Percentiles rank a stretch among this genome's conserved stretches.
Evolutionary conservation across 495 filamentous ascomycete genomes (phyloP).

Genomic region (Extremus antarcticus): DNA sequence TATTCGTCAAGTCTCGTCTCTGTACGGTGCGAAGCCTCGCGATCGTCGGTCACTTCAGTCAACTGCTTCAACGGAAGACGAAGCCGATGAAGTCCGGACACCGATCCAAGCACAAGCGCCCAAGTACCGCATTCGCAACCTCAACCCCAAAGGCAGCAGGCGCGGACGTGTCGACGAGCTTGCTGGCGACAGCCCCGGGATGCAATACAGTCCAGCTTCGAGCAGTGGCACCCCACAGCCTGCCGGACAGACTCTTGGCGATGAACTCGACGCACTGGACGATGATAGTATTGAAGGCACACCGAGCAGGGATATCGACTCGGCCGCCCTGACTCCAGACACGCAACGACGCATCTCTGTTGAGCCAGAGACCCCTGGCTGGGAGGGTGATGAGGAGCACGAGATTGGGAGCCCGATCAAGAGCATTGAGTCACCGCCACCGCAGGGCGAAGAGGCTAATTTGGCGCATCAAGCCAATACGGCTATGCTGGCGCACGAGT

Average conservation of each 20-base stretch:
- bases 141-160: slow-evolving; percentile 46
- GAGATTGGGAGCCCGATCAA: slow-evolving; percentile 17
- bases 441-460: slow-evolving; percentile 3
- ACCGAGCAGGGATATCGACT: slow-evolving; percentile 27
- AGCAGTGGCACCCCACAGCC: slow-evolving; percentile 21
- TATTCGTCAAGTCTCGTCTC: slow-evolving; percentile 23
- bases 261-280: slow-evolving; percentile 71
- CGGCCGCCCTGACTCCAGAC: not conserved
- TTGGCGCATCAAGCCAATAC: slow-evolving; percentile 6
- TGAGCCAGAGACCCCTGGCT: slow-evolving; percentile 5
- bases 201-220: slow-evolving; percentile 38
- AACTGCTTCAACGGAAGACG: slow-evolving; percentile 80
- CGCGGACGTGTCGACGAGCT: slow-evolving; percentile 45
- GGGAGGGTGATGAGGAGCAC: not conserved
- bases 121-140: slow-evolving; percentile 44
- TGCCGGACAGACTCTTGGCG: slow-evolving; percentile 72
- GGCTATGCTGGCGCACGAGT: slow-evolving; percentile 9
- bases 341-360: slow-evolving; percentile 3
- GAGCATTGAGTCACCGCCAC: not conserved
- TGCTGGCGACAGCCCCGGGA: slow-evolving; percentile 45
- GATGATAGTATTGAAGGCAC: slow-evolving; percentile 50
- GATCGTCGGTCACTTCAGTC: slow-evolving; percentile 65
- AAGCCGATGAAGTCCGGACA: slow-evolving; percentile 56
- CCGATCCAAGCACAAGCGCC: slow-evolving; percentile 52
- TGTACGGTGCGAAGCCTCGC: slow-evolving; percentile 38